Conservation (phyloP, 805 yeast genomes). For the Isabelozyma gotoi region DNA sequence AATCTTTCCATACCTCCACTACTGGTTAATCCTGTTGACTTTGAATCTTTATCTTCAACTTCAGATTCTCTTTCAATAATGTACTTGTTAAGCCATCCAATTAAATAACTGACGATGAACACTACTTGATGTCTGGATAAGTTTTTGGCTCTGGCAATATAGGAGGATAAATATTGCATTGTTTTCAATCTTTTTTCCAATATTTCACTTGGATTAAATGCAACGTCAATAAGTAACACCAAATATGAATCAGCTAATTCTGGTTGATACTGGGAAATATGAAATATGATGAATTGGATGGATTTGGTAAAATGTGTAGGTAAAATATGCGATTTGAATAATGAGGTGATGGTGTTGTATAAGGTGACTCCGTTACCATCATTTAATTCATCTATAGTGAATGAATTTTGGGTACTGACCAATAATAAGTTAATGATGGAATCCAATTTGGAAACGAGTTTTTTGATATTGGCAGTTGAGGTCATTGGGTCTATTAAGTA, state of each 20-base stretch:
- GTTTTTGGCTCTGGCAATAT: slow-evolving; percentile 80
- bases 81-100: slow-evolving; percentile 81
- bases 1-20: slow-evolving; percentile 86
- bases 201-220: slow-evolving; percentile 68
- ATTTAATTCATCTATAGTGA: slow-evolving; percentile 51
- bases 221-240: slow-evolving; percentile 77
- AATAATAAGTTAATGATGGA: slow-evolving; percentile 60
- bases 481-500: slow-evolving; percentile 42
- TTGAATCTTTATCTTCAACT: slow-evolving; percentile 45
- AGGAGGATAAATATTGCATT: slow-evolving; percentile 88
- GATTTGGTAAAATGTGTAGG: slow-evolving; percentile 92
- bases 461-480: slow-evolving; percentile 47
- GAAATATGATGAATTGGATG: slow-evolving; percentile 81
- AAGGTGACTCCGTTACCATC: slow-evolving; percentile 65
- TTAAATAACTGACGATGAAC: slow-evolving; percentile 77
- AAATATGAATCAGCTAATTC: slow-evolving; percentile 84
- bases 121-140: slow-evolving; percentile 71
- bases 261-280: slow-evolving; percentile 75
- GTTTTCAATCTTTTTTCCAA: slow-evolving; percentile 81
- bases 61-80: slow-evolving; percentile 84
- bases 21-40: slow-evolving; percentile 13
- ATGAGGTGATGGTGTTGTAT: slow-evolving; percentile 70
- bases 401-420: slow-evolving; percentile 45
- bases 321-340: slow-evolving; percentile 78
- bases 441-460: slow-evolving; percentile 70